Evolutionary conservation across 2,329 filamentous ascomycete species (phyloP).

Genomic region (Microdochium nivale): DNA sequence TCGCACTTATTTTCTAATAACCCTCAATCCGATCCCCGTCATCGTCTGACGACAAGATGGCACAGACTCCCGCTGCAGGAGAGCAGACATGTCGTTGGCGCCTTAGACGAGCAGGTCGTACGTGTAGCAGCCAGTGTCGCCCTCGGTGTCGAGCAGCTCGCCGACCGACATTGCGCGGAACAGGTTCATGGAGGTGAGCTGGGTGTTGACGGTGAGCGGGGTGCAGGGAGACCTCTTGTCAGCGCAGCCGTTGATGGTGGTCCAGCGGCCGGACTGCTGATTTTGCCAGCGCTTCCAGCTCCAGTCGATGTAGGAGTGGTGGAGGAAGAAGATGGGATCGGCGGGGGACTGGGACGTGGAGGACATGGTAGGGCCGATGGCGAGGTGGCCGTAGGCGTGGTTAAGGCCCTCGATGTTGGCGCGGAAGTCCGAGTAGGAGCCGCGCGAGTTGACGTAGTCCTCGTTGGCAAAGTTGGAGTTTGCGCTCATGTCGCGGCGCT

Average conservation of each 20-base stretch:
- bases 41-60: not conserved
- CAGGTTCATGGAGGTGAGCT: not conserved
- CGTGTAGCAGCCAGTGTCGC: not conserved
- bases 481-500: not conserved
- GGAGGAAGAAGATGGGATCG: conserved; percentile 7
- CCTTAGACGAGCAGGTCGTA: not conserved
- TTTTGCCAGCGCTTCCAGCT: not conserved
- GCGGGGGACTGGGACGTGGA: conserved; percentile 19
- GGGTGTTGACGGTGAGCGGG: not conserved
- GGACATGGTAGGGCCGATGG: conserved; percentile 20
- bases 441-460: not conserved
- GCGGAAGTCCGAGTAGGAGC: conserved; percentile 3
- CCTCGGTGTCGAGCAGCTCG: not conserved
- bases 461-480: not conserved
- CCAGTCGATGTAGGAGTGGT: not conserved
- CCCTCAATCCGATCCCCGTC: too few species aligned
- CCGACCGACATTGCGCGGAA: not conserved
- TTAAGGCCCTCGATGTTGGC: conserved; percentile 11
- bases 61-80: not conserved
- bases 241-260: not conserved
- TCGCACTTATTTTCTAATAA: too few species aligned
- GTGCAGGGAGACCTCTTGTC: not conserved
- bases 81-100: not conserved
- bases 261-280: not conserved
- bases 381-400: conserved; percentile 24